Base-by-base conservation (phyloP, 257 asterid genomes). In the Lavandula angustifolia region DNA sequence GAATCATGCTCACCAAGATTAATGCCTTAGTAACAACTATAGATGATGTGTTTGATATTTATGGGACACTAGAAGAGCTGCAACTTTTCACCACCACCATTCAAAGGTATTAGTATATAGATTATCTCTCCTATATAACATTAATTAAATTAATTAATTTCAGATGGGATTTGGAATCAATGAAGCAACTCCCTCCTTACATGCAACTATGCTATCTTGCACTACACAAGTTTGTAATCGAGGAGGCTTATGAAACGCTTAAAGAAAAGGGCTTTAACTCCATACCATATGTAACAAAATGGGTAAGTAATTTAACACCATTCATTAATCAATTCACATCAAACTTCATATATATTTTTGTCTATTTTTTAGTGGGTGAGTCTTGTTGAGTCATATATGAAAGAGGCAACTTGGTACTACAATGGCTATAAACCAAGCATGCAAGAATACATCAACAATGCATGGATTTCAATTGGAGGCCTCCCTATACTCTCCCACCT, bases 401-500 rank as follows among this genome's bases (percentile, higher is more conserved):
- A 3, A 42, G 67, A 61, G 41, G 67, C 67, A 29, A 5, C 44
- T 0, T 61, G 67, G 67, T 61, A 42, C 32, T 2, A 46, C 43
- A 44, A 3, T 5, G 67, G 54, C 0, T 1, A 61, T 5, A 61
- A 46, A 29, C 67, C 67, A 0, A 61, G n/a, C 13, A 10, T 27
- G 9, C 54, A 61, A 4, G 67, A 61, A 46, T 56, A 61, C 14
- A 3, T 56, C 4, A 9, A 16, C 1, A 56, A 35, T 17, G 46
- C 62, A 3, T 60, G 62, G 71, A 31, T 40, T 3, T 51, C 70
- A n/a, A 29, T 43, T 27, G 14, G 79, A 1, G 72, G 62, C 54
- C 70, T 77, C 0, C 59, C 63, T 1, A 59, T 77, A 8, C 18
- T 78, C 8, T 54, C 62, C 1, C 79, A 83, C 59, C 51, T 37